Evolutionary conservation across 768 basidiomycete genomes (phyloP), one percentile per base, ranked within the genome.

Genomic region (Tricholoma flavovirens): DNA sequence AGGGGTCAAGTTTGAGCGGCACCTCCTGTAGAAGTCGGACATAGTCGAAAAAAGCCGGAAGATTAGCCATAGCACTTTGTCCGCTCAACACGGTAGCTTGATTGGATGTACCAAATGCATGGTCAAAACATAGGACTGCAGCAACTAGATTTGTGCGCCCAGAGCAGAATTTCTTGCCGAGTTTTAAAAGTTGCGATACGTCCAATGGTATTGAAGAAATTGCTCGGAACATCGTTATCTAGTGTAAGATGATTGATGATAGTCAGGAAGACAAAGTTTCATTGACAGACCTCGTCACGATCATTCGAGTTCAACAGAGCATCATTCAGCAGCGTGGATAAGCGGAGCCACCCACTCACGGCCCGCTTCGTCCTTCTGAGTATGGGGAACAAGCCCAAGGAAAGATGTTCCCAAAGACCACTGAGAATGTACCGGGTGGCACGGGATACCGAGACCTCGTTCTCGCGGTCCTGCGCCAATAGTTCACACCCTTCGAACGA

Each of bases 401-500:
- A 75, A 15, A 76, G 62, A 10, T 66, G 63, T 6, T 60, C 62
- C 83, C 83, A 84, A 14, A 83, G 63, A 1, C 66, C 72, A 26
- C 75, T 71, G 14, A 80, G 62, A 12, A 80, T 64, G 38, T 72
- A 78, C 19, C 68, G 53, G 15, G 61, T 64, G 1, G 77, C 84
- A 42, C 64, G 68, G 19, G 55, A 59, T 12, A 64, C 59, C 1
- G 76, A 76, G 0, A 64, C 24, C 2, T 40, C 48, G 12, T 67
- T 69, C 0, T 45, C 51, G 4, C 19, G 59, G 30, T 78, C 75
- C 38, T 68, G 64, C 3, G 83, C 59, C 42, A 83, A 66, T 2
- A 79, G 63, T 11, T 63, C 67, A 9, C 84, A 77, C 0, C 83
- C 85, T 11, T 80, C 74, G 1, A 74, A 32, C 0, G 65, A 66